phyloP scores from a whole-genome alignment of 768 basidiomycete species.

The Psilocybe subaeruginosa region DNA sequence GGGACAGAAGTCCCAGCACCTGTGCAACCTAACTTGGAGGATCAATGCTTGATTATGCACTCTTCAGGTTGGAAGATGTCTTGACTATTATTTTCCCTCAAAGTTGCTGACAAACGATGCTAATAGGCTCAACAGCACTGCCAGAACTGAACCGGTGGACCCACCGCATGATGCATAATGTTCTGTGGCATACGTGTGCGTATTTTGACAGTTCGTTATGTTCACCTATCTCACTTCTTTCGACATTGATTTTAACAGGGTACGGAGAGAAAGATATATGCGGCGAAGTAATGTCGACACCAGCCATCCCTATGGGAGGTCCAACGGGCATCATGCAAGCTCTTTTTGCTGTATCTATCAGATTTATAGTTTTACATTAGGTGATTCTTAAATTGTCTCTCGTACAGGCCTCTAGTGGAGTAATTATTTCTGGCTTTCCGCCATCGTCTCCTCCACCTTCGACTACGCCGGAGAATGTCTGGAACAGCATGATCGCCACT shows the following conservation, averaged over 20 bases:
- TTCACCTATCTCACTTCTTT: no score
- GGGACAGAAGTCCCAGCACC: no score
- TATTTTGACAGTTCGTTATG: not conserved
- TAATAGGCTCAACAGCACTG: constrained; percentile 3
- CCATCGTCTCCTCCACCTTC: not conserved
- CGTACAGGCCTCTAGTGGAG: not conserved
- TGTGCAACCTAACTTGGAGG: no score
- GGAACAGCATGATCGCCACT: not conserved
- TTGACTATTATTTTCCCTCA: not conserved
- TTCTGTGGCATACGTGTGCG: not conserved
- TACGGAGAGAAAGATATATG: not conserved
- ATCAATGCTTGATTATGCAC: not conserved
- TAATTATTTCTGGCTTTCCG: not conserved
- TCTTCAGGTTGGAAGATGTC: not conserved
- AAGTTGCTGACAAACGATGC: not conserved
- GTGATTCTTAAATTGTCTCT: not conserved
- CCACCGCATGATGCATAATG: not conserved
- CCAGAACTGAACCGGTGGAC: constrained; percentile 1
- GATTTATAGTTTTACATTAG: not conserved
- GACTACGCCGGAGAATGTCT: not conserved
- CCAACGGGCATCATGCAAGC: not conserved
- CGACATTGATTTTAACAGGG: not conserved
- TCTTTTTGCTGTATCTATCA: not conserved
- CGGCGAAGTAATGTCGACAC: not conserved
- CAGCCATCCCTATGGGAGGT: not conserved